phyloP scores from a whole-genome alignment of 169 alveolate genomes.

The Cryptosporidium sp. region DNA sequence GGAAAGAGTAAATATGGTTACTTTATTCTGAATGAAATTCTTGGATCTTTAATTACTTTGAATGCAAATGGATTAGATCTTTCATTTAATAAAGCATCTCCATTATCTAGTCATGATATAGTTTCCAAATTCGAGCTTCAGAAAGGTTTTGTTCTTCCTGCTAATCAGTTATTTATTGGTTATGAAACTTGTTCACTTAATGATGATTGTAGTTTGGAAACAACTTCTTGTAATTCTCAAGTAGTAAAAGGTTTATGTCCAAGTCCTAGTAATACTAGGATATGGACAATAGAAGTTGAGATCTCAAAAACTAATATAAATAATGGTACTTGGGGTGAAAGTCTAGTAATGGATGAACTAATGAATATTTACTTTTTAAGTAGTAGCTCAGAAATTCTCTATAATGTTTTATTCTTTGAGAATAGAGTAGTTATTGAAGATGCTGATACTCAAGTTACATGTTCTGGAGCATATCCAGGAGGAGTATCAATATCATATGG shows the following conservation, averaged over 20 bases:
- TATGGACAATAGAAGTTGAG: conserved; percentile 12
- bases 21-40: not conserved
- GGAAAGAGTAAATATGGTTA: conserved; percentile 29
- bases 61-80: not conserved
- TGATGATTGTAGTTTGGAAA: conserved; percentile 19
- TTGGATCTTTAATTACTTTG: conserved; percentile 42
- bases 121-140: conserved; percentile 4
- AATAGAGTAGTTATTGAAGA: conserved; percentile 50
- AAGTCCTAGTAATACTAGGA: not conserved
- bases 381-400: not conserved
- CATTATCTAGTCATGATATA: not conserved
- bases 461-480: conserved; percentile 55
- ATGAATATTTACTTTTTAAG: conserved; percentile 20
- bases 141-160: conserved; percentile 18
- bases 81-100: not conserved
- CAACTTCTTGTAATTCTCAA: conserved; percentile 30
- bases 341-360: not conserved
- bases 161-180: conserved; percentile 2
- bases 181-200: conserved; percentile 39
- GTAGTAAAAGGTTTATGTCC: conserved; percentile 29
- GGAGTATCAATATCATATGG: not conserved
- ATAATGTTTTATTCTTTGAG: conserved; percentile 2
- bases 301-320: conserved; percentile 21
- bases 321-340: conserved; percentile 61
- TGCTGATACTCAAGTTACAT: not conserved